A percentile compares a stretch with the other conserved stretches of the same genome.
phyloP scores from a whole-genome alignment of 2,329 filamentous ascomycete species.

The Corynespora cassiicola region DNA sequence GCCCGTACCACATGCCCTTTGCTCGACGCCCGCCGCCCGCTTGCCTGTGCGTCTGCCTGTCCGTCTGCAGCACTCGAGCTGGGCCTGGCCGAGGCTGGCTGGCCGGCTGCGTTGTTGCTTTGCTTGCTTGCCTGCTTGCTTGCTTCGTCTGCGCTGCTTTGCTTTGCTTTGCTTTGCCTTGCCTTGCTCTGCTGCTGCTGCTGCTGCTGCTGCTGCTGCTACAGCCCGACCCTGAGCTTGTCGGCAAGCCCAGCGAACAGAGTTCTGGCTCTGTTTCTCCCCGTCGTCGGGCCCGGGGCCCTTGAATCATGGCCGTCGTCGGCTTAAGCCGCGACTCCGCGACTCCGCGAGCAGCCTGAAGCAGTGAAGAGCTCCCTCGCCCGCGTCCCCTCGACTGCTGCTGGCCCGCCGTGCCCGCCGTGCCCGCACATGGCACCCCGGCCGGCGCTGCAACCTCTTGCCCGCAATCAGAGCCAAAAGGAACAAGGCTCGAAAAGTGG shows the following conservation, averaged over 20 bases:
- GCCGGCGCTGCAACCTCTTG: slow-evolving; percentile 26
- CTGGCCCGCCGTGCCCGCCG: slow-evolving; percentile 1
- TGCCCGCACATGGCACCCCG: slow-evolving; percentile 46
- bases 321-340: neutral
- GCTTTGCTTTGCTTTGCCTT: too few relatives aligned
- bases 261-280: too few relatives aligned
- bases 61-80: slow-evolving; percentile 1
- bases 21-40: slow-evolving; percentile 3
- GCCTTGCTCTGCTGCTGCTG: too few relatives aligned
- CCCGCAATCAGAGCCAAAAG: slow-evolving; percentile 8
- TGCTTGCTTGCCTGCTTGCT: too few relatives aligned
- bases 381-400: neutral
- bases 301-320: slow-evolving; percentile 2
- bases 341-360: too few relatives aligned
- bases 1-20: slow-evolving; percentile 20
- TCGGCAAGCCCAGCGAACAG: too few relatives aligned
- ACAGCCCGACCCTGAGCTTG: too few relatives aligned
- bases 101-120: too few relatives aligned
- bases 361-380: too few relatives aligned
- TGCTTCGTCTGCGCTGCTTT: too few relatives aligned
- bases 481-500: slow-evolving; percentile 14
- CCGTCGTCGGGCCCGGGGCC: neutral
- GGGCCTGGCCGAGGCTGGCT: too few relatives aligned
- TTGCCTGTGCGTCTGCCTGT: slow-evolving; percentile 1
- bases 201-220: too few relatives aligned